These are phyloP conservation scores for Fusarium staphyleae DNA, from an alignment of 2,329 filamentous ascomycete genomes.

Conservation along the genomic window DNA sequence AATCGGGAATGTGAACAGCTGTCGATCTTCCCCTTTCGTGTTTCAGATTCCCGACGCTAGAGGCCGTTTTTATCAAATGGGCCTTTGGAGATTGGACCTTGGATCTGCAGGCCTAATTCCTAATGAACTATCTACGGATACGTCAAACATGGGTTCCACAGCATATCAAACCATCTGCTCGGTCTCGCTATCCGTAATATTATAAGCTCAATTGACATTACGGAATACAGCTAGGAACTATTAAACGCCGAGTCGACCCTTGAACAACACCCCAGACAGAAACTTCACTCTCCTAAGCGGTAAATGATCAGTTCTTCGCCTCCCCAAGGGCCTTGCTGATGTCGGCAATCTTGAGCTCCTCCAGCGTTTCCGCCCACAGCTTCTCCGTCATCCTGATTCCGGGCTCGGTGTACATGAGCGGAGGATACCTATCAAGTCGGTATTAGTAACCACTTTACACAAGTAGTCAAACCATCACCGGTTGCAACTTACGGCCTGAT, in stretches of 20 bases:
- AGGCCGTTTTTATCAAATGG: conserved; percentile 3
- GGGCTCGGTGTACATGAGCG: conserved; percentile 4
- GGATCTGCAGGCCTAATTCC: background rate
- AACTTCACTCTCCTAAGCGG: background rate
- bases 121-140: too few species aligned
- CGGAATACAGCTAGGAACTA: too few species aligned
- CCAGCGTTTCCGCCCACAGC: background rate
- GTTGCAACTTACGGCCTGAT: background rate
- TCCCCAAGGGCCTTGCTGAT: background rate
- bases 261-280: background rate
- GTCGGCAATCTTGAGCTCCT: conserved; percentile 7
- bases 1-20: conserved; percentile 5
- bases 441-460: background rate
- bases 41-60: conserved; percentile 35
- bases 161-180: too few species aligned
- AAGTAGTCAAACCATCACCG: background rate
- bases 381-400: conserved; percentile 4
- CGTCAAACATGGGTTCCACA: too few species aligned
- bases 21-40: conserved; percentile 15
- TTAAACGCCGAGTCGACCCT: background rate
- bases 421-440: background rate
- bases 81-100: conserved; percentile 3
- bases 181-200: too few species aligned
- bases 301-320: background rate
- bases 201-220: too few species aligned